These are phyloP conservation scores for Adansonia gregorii DNA, from an alignment of 441 rosid species.

Conservation along the genomic window DNA sequence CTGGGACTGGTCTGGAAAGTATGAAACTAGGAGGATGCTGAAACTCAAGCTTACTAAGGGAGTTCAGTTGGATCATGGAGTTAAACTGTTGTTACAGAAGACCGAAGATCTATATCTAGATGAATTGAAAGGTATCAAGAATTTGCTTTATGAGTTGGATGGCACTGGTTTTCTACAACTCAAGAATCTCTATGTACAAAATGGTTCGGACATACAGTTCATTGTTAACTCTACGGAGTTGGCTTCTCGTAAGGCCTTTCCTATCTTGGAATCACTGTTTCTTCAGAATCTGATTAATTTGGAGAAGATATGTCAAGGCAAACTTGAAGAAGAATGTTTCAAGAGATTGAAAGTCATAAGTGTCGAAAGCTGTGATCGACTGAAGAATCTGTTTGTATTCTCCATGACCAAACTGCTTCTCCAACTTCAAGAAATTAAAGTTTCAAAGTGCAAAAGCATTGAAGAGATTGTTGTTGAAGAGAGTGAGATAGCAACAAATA, in stretches of 20 bases:
- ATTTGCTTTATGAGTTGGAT: constrained; percentile 25
- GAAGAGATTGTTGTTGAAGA: constrained; percentile 19
- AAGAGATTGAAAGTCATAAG: constrained; percentile 7
- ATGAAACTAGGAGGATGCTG: constrained; percentile 16
- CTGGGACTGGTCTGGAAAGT: constrained; percentile 22
- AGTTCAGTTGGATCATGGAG: constrained; percentile 15
- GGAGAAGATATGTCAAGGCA: constrained; percentile 26
- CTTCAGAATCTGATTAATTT: constrained; percentile 19
- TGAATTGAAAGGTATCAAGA: constrained; percentile 27
- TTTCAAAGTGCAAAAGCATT: constrained; percentile 19
- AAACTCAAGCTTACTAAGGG: constrained; percentile 27
- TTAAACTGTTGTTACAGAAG: constrained; percentile 29
- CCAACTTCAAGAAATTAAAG: constrained; percentile 26
- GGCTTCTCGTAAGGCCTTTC: not conserved
- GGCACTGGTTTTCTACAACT: constrained; percentile 27
- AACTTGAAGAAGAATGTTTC: constrained; percentile 21
- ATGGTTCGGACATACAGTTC: not conserved
- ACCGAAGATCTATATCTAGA: constrained; percentile 31
- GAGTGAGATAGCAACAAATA: constrained; percentile 10
- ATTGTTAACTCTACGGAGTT: not conserved
- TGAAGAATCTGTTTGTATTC: constrained; percentile 33
- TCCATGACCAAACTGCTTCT: constrained; percentile 24
- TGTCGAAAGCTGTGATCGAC: constrained; percentile 4
- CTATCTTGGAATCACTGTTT: constrained; percentile 35
- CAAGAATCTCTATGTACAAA: constrained; percentile 10